phyloP scores from a whole-genome alignment of 2,329 filamentous ascomycete species.

The Orbilia javanica region DNA sequence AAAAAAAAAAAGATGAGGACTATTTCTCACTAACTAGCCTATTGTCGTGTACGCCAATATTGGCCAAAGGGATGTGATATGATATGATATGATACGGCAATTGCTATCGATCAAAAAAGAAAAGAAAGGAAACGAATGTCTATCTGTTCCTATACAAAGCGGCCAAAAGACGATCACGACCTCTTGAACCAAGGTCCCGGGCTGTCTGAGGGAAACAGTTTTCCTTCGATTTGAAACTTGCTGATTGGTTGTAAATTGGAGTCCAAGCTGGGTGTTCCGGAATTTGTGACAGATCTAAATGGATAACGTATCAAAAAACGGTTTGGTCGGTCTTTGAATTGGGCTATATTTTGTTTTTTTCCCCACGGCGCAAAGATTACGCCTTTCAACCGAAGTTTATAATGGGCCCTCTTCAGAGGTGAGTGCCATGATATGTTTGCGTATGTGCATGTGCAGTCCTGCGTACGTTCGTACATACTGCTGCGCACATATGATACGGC shows the following conservation, averaged over 20 bases:
- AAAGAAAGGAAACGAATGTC: slow-evolving; percentile 19
- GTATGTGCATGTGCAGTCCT: too few species aligned
- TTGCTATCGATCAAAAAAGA: slow-evolving; percentile 6
- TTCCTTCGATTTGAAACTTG: slow-evolving; percentile 31
- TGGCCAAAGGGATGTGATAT: neutral
- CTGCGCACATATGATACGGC: neutral
- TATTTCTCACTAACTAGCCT: too few species aligned
- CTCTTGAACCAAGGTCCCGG: slow-evolving; percentile 35
- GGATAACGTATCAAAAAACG: slow-evolving; percentile 35
- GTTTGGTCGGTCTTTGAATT: slow-evolving; percentile 15
- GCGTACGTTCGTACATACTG: too few species aligned
- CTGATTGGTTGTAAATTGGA: slow-evolving; percentile 7
- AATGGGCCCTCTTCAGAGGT: neutral
- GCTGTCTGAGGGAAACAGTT: slow-evolving; percentile 8
- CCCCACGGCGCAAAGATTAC: slow-evolving; percentile 39
- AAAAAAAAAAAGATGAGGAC: slow-evolving; percentile 2
- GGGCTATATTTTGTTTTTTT: slow-evolving; percentile 1
- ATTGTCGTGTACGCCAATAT: too few species aligned
- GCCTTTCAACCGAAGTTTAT: slow-evolving; percentile 29
- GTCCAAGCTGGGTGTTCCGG: slow-evolving; percentile 5
- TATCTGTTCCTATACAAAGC: slow-evolving; percentile 15
- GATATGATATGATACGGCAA: slow-evolving; percentile 15
- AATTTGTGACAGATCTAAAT: slow-evolving; percentile 36
- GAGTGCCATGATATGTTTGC: too few species aligned
- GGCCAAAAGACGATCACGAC: slow-evolving; percentile 18